phyloP scores from a whole-genome alignment of 768 basidiomycete species.

The Suillus subluteus region DNA sequence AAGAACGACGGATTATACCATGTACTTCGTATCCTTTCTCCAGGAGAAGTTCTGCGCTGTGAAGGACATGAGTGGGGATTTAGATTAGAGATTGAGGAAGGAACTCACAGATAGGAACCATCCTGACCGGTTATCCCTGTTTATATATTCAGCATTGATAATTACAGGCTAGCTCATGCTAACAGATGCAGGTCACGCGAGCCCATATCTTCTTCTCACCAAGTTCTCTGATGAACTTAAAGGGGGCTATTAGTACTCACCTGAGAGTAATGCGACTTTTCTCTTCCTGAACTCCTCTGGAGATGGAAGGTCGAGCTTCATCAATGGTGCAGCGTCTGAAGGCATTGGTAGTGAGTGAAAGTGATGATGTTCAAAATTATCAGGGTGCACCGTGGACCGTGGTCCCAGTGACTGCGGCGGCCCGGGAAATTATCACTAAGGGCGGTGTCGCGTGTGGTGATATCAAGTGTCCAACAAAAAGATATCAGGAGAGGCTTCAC shows the following conservation, averaged over 20 bases:
- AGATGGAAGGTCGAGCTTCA: conserved; percentile 63
- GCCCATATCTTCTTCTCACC: not conserved
- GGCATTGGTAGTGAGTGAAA: not conserved
- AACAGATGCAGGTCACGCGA: not conserved
- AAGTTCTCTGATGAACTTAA: not conserved
- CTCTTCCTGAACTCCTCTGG: conserved; percentile 84
- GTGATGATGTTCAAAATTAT: not conserved
- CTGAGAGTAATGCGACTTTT: conserved; percentile 93
- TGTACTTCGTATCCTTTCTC: conserved; percentile 91
- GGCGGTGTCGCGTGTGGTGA: not conserved
- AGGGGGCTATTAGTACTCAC: conserved; percentile 42
- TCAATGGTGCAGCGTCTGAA: conserved; percentile 33
- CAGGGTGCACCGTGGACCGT: not conserved
- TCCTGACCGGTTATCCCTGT: conserved; percentile 95
- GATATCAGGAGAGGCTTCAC: not conserved
- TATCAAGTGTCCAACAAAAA: not conserved
- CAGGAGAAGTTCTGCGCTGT: conserved; percentile 80
- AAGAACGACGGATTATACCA: conserved; percentile 95
- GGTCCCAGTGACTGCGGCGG: too few species aligned
- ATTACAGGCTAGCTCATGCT: not conserved
- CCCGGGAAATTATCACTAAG: not conserved
- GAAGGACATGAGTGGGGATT: conserved; percentile 10
- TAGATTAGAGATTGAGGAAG: not conserved
- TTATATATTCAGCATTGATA: not conserved
- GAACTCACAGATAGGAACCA: conserved; percentile 86